Evolutionary conservation across 2,329 filamentous ascomycete species (phyloP), one percentile per base, ranked within the genome.

Genomic region (Beauveria bassiana): DNA sequence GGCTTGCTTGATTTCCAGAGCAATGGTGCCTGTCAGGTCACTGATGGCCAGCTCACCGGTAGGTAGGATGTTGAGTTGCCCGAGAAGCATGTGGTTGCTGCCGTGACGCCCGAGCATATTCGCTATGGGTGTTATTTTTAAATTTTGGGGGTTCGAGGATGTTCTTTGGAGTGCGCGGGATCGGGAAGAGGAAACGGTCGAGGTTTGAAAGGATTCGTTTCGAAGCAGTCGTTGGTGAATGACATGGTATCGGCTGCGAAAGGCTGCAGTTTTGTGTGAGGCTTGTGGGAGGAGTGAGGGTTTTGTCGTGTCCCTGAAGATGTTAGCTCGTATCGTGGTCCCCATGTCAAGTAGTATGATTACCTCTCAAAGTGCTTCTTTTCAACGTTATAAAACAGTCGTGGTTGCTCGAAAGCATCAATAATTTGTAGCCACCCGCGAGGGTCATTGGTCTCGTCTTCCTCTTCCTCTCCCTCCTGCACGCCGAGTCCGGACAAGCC

Each of bases 341-440:
- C 5, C 34, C 7, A 28, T 31, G 1, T 5, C 6, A 12, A 31
- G 3, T 20, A n/a, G n/a, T 14, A 18, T 22, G 9, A 9, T 51
- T 69, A 88, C 87, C 81, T 86, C 69, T 98, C 91, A 71, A 98
- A 97, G 70, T 97, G 90, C 70, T 96, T 96, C 77, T 96, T 96
- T 9, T 78, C 76, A 22, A 86, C 81, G 67, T 93, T 92, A 72
- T 92, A 96, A 26, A 85, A 73, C 68, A 91, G 79, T 57, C 89
- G 83, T 5, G 95, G 95, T 72, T 97, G 93, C 9, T 95, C 86
- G 71, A 90, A 96, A 0, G 95, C 91, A 64, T 85, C 85, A 51
- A 97, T 79, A 28, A 96, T 83, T 71, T 89, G 93, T 28, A 98
- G 76, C 90, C 93, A 98, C 64, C 86, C 85, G 67, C 91, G 82